Evolutionary conservation across 2,329 filamentous ascomycete genomes (phyloP), one percentile per base, ranked within the genome.

Genomic region (Penicillium sp.): DNA sequence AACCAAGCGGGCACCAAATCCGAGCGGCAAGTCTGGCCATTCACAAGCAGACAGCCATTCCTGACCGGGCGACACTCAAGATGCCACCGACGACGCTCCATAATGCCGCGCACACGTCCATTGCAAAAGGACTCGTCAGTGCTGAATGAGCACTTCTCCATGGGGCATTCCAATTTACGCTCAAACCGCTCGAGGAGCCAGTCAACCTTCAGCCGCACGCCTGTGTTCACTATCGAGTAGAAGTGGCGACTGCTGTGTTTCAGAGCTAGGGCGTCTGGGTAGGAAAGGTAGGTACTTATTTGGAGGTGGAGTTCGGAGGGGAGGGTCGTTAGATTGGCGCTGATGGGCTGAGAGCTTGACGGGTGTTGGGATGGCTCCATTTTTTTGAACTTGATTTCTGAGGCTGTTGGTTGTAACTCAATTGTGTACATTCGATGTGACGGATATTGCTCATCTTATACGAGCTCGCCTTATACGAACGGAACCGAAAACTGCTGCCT

Each of bases 201-300:
- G 54, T 82, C 80, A 13, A 90, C 80, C 67, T 89, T 89, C 42
- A 89, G 76, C 29, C 77, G 70, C 31, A 89, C 76, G 35, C 84
- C 85, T 0, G 87, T 90, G 68, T 86, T 80, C 57, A 89, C 85
- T 2, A 88, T 71, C 46, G 70, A 64, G 72, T 85, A 86, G 68
- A 90, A 86, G 65, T 87, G 79, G 55, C 80, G 79, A 65, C 75
- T 85, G 21, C 82, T 82, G 67, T 89, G 86, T 65, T 89, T 89
- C 16, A 90, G 74, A 0, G 86, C 86, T 1, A 90, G 78, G 0
- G 87, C 87, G 58, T 90, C 87, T 0, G 87, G 87, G 58, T 90
- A 90, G 32, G 80, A 80, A 55, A 90, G 82, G 51, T 82, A 75
- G 12, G 77, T 68, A 32, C 82, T 76, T 52, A 90, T 85, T 47